phyloP scores from a whole-genome alignment of 345 rosid genomes.

The Clausena lansium region DNA sequence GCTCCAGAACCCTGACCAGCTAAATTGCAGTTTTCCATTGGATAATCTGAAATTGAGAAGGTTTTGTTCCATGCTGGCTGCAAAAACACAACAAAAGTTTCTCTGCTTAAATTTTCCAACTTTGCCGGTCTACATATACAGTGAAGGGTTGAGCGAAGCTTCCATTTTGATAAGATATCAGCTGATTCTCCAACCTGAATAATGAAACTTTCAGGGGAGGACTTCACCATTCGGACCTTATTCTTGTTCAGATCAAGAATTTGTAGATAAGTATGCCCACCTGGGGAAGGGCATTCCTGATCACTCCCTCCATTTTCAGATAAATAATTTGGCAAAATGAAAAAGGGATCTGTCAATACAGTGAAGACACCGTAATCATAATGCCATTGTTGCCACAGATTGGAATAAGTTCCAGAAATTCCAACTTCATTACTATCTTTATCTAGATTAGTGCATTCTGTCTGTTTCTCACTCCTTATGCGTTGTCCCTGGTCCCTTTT shows the following conservation, averaged over 20 bases:
- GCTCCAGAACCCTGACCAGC: slow-evolving; percentile 17
- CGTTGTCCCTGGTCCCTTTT: slow-evolving; percentile 15
- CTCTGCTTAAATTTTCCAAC: slow-evolving; percentile 59
- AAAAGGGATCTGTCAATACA: slow-evolving; percentile 82
- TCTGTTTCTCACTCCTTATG: slow-evolving; percentile 15
- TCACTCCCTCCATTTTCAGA: slow-evolving; percentile 17
- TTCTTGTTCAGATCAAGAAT: slow-evolving; percentile 57
- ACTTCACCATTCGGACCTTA: slow-evolving; percentile 55
- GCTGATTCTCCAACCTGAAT: slow-evolving; percentile 92
- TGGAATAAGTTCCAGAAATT: slow-evolving; percentile 22
- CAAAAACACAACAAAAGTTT: slow-evolving; percentile 74
- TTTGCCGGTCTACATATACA: slow-evolving; percentile 62
- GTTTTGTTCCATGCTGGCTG: slow-evolving; percentile 86
- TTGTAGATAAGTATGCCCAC: slow-evolving; percentile 51
- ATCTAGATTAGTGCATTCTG: slow-evolving; percentile 23
- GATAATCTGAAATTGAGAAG: slow-evolving; percentile 47
- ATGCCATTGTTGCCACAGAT: slow-evolving; percentile 96
- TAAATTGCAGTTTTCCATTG: slow-evolving; percentile 25
- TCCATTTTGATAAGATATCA: slow-evolving; percentile 71
- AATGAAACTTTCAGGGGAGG: slow-evolving; percentile 70
- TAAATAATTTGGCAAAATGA: slow-evolving; percentile 33
- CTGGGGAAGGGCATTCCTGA: slow-evolving; percentile 43
- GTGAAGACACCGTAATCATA: slow-evolving; percentile 90
- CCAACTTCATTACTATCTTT: slow-evolving; percentile 16
- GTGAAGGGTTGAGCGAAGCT: slow-evolving; percentile 75